These are phyloP conservation scores for Corniculantispora saksenae DNA, from an alignment of 2,329 filamentous ascomycete genomes.

Conservation along the genomic window DNA sequence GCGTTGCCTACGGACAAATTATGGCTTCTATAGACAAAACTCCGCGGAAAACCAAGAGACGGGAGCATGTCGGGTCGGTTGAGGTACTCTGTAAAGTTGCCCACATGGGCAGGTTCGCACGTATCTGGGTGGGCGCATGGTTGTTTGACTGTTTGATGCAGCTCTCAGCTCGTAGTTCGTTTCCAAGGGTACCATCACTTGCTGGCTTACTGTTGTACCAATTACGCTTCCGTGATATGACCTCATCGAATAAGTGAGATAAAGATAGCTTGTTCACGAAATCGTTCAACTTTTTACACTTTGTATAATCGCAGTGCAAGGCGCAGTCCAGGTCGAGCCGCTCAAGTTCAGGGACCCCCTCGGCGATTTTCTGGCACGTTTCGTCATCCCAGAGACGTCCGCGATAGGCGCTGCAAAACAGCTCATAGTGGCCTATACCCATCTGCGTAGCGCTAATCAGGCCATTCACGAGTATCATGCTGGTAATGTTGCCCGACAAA, in stretches of 20 bases:
- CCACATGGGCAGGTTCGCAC: conserved; percentile 22
- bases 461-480: conserved; percentile 23
- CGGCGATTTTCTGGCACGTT: conserved; percentile 31
- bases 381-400: conserved; percentile 24
- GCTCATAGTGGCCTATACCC: conserved; percentile 20
- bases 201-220: too few relatives aligned
- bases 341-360: conserved; percentile 46
- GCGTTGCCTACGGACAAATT: conserved; percentile 87
- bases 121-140: conserved; percentile 17
- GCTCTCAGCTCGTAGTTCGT: conserved; percentile 62
- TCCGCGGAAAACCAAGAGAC: conserved; percentile 53
- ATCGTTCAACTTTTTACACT: too few relatives aligned
- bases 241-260: too few relatives aligned
- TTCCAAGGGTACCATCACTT: too few relatives aligned
- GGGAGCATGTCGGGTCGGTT: conserved; percentile 24
- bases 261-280: too few relatives aligned
- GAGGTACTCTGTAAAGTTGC: conserved; percentile 27
- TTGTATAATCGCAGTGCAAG: too few relatives aligned
- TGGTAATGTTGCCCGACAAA: conserved; percentile 67
- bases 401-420: conserved; percentile 21
- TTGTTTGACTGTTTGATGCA: conserved; percentile 9
- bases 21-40: conserved; percentile 80
- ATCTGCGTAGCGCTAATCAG: conserved; percentile 21
- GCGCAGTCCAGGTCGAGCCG: conserved; percentile 61
- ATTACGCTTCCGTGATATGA: too few relatives aligned